Percentiles rank a stretch among this genome's conserved stretches.
phyloP scores from a whole-genome alignment of 805 yeast genomes.

The Starmerella kuoi region DNA sequence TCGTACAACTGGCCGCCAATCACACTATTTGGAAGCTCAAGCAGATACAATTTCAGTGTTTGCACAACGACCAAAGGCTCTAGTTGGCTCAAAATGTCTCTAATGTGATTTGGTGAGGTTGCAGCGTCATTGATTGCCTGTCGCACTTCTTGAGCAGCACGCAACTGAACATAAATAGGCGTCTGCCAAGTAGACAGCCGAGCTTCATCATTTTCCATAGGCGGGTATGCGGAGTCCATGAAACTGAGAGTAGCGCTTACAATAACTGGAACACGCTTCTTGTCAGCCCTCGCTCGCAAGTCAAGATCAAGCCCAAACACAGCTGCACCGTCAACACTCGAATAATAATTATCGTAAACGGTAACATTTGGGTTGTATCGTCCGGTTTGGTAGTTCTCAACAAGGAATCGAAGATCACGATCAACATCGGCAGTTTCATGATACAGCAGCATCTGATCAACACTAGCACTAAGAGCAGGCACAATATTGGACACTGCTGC shows the following conservation, averaged over 20 bases:
- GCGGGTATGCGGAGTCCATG: constrained; percentile 60
- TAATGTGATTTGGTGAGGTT: constrained; percentile 12
- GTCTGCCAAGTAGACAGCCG: constrained; percentile 58
- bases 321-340: constrained; percentile 46
- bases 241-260: constrained; percentile 50
- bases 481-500: constrained; percentile 53
- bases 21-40: constrained; percentile 70
- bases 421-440: constrained; percentile 65
- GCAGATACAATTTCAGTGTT: constrained; percentile 55
- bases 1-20: constrained; percentile 56
- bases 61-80: constrained; percentile 45
- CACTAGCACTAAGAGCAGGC: constrained; percentile 43
- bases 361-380: constrained; percentile 58
- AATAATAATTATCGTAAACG: constrained; percentile 69
- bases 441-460: constrained; percentile 48
- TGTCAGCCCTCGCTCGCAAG: constrained; percentile 57
- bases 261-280: constrained; percentile 57
- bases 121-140: constrained; percentile 15
- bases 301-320: constrained; percentile 72
- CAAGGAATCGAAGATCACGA: constrained; percentile 51
- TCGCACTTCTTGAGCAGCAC: constrained; percentile 29
- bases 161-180: constrained; percentile 28
- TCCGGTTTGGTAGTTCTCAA: constrained; percentile 63
- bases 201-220: constrained; percentile 50
- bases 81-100: constrained; percentile 29